A percentile compares a stretch with the other conserved stretches of the same genome.
These are phyloP conservation scores for Kodamaea sp. DNA, from an alignment of 1,139 yeast genomes.

Conservation along the genomic window DNA sequence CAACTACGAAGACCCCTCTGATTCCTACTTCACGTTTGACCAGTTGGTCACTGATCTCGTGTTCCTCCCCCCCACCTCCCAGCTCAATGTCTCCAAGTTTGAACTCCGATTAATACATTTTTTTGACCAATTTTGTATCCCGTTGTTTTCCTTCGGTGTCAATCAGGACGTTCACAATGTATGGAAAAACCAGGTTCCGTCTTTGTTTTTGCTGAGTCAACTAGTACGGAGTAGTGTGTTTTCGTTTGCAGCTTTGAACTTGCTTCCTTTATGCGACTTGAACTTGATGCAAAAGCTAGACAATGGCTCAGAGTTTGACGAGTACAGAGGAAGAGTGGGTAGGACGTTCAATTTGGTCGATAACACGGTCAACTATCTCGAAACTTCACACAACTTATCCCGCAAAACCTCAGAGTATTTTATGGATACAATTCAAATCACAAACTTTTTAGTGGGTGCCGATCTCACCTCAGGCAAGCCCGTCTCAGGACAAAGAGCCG, in stretches of 20 bases:
- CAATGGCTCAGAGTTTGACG: neutral
- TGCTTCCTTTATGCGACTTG: constrained; percentile 20
- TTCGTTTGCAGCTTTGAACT: constrained; percentile 24
- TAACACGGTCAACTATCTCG: neutral
- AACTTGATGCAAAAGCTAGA: constrained; percentile 8
- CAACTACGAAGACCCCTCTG: neutral
- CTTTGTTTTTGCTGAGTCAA: constrained; percentile 22
- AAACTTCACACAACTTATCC: neutral
- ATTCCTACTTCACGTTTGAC: constrained; percentile 7
- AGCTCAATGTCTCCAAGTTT: constrained; percentile 28
- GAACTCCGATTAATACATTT: constrained; percentile 33
- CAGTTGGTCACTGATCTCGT: constrained; percentile 5
- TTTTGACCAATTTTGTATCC: constrained; percentile 29
- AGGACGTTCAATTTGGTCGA: constrained; percentile 1
- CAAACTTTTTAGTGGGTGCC: constrained; percentile 3
- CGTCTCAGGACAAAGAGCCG: constrained; percentile 16
- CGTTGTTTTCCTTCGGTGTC: constrained; percentile 25
- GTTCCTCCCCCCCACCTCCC: constrained; percentile 14
- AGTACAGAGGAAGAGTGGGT: neutral
- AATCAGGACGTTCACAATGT: constrained; percentile 23
- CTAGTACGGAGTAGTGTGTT: constrained; percentile 26
- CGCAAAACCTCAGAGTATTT: constrained; percentile 27
- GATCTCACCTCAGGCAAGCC: neutral
- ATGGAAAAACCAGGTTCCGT: constrained; percentile 31
- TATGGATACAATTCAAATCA: constrained; percentile 15